Conservation (phyloP, 2,329 filamentous ascomycete genomes). For the Xylariaceae sp. region DNA sequence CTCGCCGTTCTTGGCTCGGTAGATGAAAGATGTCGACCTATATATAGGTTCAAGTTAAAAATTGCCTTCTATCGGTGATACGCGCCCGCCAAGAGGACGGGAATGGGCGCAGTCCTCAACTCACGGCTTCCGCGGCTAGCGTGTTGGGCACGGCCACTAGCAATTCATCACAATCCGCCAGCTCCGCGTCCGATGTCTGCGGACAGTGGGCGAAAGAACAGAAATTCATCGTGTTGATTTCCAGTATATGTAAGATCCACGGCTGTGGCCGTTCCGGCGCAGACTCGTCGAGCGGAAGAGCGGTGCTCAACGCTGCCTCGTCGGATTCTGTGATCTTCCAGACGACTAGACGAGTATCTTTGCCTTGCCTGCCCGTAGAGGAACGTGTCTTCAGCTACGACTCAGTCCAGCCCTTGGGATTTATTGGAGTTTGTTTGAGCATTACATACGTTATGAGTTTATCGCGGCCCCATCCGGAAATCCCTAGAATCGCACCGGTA, state of each 20-base stretch:
- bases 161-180: slow-evolving; percentile 37
- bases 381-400: slow-evolving; percentile 5
- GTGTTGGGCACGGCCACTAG: slow-evolving; percentile 78
- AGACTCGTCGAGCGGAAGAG: slow-evolving; percentile 62
- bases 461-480: slow-evolving; percentile 64
- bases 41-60: slow-evolving; percentile 1
- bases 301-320: slow-evolving; percentile 59
- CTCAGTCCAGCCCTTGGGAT: neutral
- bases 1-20: slow-evolving; percentile 65
- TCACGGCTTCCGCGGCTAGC: slow-evolving; percentile 62
- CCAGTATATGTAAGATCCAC: slow-evolving; percentile 77
- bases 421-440: neutral
- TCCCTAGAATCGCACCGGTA: slow-evolving; percentile 66
- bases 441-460: slow-evolving; percentile 73
- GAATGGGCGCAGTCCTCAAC: neutral
- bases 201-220: slow-evolving; percentile 70
- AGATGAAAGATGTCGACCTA: slow-evolving; percentile 78
- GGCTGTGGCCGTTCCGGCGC: slow-evolving; percentile 54
- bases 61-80: neutral
- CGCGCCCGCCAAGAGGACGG: neutral
- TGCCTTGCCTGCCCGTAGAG: slow-evolving; percentile 62
- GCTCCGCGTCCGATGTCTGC: slow-evolving; percentile 28
- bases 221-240: slow-evolving; percentile 93
- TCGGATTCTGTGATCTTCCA: slow-evolving; percentile 66
- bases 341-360: slow-evolving; percentile 79